Percentiles rank a stretch among this genome's conserved stretches.
Conservation (phyloP, 164 flowering plant genomes). For the Aristolochia fimbriata region DNA sequence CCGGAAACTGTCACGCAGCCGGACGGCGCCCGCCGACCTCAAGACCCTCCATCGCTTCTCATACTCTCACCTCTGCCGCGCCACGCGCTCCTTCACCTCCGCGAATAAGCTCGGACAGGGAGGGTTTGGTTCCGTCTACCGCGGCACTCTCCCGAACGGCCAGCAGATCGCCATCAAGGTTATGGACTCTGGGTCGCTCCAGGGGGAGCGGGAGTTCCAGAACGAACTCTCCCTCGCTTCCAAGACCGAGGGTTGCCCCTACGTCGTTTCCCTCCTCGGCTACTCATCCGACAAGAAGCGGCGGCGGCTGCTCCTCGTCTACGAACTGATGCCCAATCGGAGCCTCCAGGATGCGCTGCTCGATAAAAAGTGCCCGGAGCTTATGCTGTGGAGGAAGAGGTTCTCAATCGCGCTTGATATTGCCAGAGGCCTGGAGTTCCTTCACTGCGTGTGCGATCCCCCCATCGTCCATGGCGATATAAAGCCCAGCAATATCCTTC, state of each 20-base stretch:
- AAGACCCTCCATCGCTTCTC: constrained; percentile 50
- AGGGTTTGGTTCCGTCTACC: constrained; percentile 77
- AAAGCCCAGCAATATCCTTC: constrained; percentile 78
- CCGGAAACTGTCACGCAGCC: constrained; percentile 42
- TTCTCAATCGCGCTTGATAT: constrained; percentile 37
- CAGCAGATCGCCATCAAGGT: constrained; percentile 59
- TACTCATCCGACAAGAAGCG: constrained; percentile 37
- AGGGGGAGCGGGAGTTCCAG: constrained; percentile 82
- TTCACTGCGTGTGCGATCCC: constrained; percentile 55
- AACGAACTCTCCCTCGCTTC: constrained; percentile 63
- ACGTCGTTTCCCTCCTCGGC: constrained; percentile 47
- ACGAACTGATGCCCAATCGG: constrained; percentile 77
- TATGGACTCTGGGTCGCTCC: constrained; percentile 68
- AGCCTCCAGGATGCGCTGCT: constrained; percentile 78
- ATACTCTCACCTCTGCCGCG: constrained; percentile 52
- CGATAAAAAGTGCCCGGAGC: constrained; percentile 48
- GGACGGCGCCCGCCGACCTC: constrained; percentile 59
- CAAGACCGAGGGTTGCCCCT: constrained; percentile 18
- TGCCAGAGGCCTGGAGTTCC: constrained; percentile 52
- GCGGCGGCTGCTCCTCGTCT: constrained; percentile 42
- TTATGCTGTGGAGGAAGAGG: constrained; percentile 52
- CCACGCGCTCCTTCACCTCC: constrained; percentile 46
- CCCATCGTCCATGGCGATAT: constrained; percentile 87
- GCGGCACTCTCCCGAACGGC: constrained; percentile 34
- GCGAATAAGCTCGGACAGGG: constrained; percentile 74